Evolutionary conservation across 148 eudicot genomes (phyloP).

Genomic region (Arbutus unedo): DNA sequence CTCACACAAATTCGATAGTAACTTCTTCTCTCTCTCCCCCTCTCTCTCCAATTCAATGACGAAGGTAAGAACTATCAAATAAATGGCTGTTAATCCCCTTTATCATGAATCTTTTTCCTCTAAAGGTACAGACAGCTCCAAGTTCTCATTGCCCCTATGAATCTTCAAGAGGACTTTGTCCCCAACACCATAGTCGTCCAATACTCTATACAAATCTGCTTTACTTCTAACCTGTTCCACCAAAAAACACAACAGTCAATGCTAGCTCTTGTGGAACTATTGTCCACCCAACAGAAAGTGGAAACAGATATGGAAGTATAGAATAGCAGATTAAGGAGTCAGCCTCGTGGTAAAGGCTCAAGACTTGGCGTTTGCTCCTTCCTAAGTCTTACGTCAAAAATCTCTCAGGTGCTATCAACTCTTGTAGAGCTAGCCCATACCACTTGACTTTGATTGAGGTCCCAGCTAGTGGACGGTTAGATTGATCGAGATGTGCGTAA

Average conservation of each 20-base stretch:
- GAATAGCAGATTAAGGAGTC: background rate
- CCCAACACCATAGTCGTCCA: slow-evolving; percentile 80
- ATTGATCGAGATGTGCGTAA: too few species aligned
- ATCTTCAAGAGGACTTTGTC: slow-evolving; percentile 68
- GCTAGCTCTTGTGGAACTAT: background rate
- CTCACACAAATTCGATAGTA: background rate
- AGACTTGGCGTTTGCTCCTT: too few species aligned
- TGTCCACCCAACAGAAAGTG: background rate
- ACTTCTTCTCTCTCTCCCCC: background rate
- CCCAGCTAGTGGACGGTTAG: too few species aligned
- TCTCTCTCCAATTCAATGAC: background rate
- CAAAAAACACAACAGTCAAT: background rate
- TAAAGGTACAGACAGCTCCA: slow-evolving; percentile 63
- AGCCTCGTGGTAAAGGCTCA: too few species aligned
- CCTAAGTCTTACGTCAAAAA: too few species aligned
- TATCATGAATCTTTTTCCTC: slow-evolving; percentile 51
- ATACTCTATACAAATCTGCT: slow-evolving; percentile 62
- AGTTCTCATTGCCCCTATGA: slow-evolving; percentile 54
- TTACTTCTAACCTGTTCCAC: slow-evolving; percentile 66
- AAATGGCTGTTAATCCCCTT: background rate
- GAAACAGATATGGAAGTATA: background rate
- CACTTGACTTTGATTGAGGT: too few species aligned
- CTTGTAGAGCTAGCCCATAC: too few species aligned
- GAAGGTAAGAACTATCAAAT: background rate
- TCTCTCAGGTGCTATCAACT: too few species aligned